Evolutionary conservation across 1,139 yeast genomes (phyloP), one percentile per base, ranked within the genome.

Genomic region (Yamadazyma membranifaciens): DNA sequence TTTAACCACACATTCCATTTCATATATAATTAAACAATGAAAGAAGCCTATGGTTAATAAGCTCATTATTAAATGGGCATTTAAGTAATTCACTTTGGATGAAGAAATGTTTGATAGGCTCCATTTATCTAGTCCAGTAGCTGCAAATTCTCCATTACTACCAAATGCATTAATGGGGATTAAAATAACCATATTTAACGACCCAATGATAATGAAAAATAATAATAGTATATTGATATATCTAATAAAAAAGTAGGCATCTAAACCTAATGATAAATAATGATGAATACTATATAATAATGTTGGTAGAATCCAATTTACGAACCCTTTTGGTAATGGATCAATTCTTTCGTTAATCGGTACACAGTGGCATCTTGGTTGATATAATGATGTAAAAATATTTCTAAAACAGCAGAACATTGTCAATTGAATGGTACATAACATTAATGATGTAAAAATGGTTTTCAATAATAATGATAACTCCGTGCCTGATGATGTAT

Each of bases 61-160:
- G 2, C 81, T 65, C 66, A 81, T 64, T 0, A 75, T 50, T 40
- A 83, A 75, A 59, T 83, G 89, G 20, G 74, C 68, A 43, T 76
- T 67, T 42, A 81, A 60, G 27, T 73, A 56, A 7, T 58, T 49
- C 0, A 77, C 73, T 31, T 75, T 73, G 2, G 67, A 45, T 3
- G 69, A 65, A 0, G 83, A 70, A 10, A 83, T 74, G 49, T 82
- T 82, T 2, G 87, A 78, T 53, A 82, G 67, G 34, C 87, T 82
- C 11, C 82, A 61, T 39, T 60, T 66, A 50, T 83, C 88, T 40
- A 83, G 58, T 0, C 87, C 86, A 1, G 56, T 38, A 11, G 75
- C 70, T 9, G 59, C 55, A 50, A 48, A 60, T 9, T 48, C 46
- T 3, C 44, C 42, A 39, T 58, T 56, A 31, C 64, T 60, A 0